Percentiles rank a stretch among this genome's conserved stretches.
These are phyloP conservation scores for Melanopsichium pennsylvanicum DNA, from an alignment of 1,284 basidiomycete species.

Conservation along the genomic window DNA sequence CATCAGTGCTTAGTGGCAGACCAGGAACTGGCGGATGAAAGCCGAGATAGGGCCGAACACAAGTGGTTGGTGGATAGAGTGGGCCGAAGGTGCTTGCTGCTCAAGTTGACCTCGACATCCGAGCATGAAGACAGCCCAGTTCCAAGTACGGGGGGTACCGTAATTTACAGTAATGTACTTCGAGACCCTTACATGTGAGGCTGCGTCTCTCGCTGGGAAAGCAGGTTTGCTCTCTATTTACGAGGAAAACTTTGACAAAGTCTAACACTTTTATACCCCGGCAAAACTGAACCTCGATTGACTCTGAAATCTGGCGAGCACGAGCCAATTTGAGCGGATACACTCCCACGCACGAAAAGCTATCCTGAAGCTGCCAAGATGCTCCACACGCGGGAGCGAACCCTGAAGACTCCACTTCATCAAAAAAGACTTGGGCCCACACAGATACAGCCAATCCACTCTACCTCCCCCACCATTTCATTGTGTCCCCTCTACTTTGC, in stretches of 20 bases:
- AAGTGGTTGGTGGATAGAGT: neutral
- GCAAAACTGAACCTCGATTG: neutral
- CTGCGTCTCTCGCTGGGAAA: no score
- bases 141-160: constrained; percentile 2
- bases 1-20: no score
- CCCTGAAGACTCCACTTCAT: neutral
- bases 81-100: neutral
- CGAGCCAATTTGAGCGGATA: constrained; percentile 7
- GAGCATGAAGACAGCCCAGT: constrained; percentile 3
- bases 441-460: no score
- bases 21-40: no score
- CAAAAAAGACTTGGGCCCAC: no score
- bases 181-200: neutral
- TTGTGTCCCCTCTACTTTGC: no score
- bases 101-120: neutral
- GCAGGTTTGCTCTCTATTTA: no score
- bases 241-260: neutral
- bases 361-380: neutral
- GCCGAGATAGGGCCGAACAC: neutral
- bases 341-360: constrained; percentile 19
- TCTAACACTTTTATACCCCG: constrained; percentile 3
- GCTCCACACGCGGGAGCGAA: neutral
- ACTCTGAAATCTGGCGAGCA: no score
- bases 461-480: neutral
- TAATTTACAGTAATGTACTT: neutral